Evolutionary conservation across 2,329 filamentous ascomycete species (phyloP), one percentile per base, ranked within the genome.

Genomic region (Diaporthe nobilis): DNA sequence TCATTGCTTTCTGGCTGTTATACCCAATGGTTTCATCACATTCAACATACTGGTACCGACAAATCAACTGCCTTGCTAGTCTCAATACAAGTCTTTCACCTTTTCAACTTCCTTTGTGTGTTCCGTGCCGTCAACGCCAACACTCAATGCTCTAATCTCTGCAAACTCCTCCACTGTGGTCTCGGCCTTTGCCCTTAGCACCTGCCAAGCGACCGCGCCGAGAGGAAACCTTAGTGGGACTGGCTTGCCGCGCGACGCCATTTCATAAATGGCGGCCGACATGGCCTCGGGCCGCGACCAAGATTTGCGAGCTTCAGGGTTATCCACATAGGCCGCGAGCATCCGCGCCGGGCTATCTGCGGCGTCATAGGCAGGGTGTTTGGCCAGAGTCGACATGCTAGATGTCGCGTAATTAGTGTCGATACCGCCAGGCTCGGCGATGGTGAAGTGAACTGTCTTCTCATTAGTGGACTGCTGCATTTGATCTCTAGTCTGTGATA

Each of bases 151-250:
- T 65, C 82, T 85, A n/a, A 84, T 73, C 34, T 83, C 80, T 2
- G 84, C 82, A 17, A 85, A 77, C n/a, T 82, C 81, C 42, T 77
- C 80, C 73, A 81, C 80, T 25, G 78, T 77, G 49, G 71, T 77
- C 17, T 84, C 82, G 2, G 82, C 53, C 55, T 84, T 84, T 39
- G 47, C 74, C 65, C 77, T 80, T 68, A 85, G 80, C 72, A 85
- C 79, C 10, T 79, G 78, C 79, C 81, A 86, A 20, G 84, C 79
- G 70, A 85, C 85, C 13, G 80, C 75, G 4, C 86, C 86, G 0
- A 88, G 78, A 2, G 86, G 85, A 42, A 87, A 77, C 6, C 85
- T 81, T 51, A 88, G 78, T 4, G 86, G 86, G 25, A 88, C 82
- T 10, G 79, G 76, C 55, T 81, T 63, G 0, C 83, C 83, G 0